Conservation (phyloP, 441 rosid species). For the Bocquillonia castaneifolia region DNA sequence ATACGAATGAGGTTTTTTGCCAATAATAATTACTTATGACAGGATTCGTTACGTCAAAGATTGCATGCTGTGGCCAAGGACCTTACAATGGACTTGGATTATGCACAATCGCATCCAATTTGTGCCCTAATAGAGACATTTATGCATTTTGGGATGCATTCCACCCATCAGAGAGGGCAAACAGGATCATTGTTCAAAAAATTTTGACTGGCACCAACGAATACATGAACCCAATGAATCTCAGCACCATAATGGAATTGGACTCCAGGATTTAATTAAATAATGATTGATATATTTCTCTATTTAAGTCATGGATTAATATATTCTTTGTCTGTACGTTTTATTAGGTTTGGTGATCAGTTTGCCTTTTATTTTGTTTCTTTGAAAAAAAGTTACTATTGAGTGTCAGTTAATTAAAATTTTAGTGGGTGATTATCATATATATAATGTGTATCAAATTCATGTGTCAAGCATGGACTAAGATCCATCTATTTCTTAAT, state of each 20-base stretch:
- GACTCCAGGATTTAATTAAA: slow-evolving; percentile 38
- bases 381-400: neutral
- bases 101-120: slow-evolving; percentile 49
- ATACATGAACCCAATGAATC: slow-evolving; percentile 67
- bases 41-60: slow-evolving; percentile 67
- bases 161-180: slow-evolving; percentile 70
- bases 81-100: slow-evolving; percentile 63
- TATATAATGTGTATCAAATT: slow-evolving; percentile 5
- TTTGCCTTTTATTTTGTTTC: no score
- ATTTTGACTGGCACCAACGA: slow-evolving; percentile 40
- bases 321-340: neutral
- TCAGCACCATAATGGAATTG: slow-evolving; percentile 48
- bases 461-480: neutral
- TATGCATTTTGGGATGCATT: slow-evolving; percentile 73
- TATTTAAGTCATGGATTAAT: slow-evolving; percentile 6
- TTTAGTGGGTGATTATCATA: neutral
- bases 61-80: slow-evolving; percentile 82
- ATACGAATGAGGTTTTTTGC: no score
- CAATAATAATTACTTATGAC: neutral
- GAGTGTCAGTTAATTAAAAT: neutral
- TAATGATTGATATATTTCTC: neutral
- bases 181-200: slow-evolving; percentile 42
- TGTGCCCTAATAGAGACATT: slow-evolving; percentile 56
- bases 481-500: neutral
- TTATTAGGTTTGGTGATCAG: neutral